These are phyloP conservation scores for Aspergillus clavatus DNA, from an alignment of 2,329 filamentous ascomycete species.

Conservation along the genomic window DNA sequence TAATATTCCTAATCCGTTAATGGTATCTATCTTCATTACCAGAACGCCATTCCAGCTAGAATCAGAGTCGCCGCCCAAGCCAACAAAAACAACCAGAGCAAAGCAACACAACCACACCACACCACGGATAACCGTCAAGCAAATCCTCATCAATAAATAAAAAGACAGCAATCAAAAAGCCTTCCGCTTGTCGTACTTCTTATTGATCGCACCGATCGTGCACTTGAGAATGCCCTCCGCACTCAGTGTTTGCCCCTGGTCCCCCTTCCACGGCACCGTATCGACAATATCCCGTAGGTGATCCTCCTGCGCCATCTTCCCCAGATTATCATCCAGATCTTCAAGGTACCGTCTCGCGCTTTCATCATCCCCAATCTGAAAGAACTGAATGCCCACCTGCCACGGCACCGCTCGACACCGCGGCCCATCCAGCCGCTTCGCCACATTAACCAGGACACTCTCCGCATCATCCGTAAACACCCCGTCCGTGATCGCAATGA, in stretches of 20 bases:
- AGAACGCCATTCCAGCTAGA: background rate
- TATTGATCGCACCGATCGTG: slow-evolving; percentile 72
- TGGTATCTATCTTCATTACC: background rate
- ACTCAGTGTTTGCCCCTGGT: slow-evolving; percentile 51
- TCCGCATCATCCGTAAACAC: slow-evolving; percentile 74
- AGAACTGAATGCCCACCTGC: slow-evolving; percentile 92
- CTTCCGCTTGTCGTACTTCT: slow-evolving; percentile 53
- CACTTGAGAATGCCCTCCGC: slow-evolving; percentile 73
- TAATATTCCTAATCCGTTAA: background rate
- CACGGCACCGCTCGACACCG: slow-evolving; percentile 59
- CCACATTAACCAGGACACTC: slow-evolving; percentile 60
- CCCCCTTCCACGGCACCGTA: slow-evolving; percentile 67
- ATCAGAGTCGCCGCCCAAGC: background rate
- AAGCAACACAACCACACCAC: slow-evolving; percentile 4
- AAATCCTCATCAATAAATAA: slow-evolving; percentile 6
- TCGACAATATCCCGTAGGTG: slow-evolving; percentile 81
- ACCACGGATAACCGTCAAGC: too few species aligned
- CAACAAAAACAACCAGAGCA: background rate
- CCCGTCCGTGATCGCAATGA: slow-evolving; percentile 92
- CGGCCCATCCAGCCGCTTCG: slow-evolving; percentile 55
- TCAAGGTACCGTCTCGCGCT: slow-evolving; percentile 61
- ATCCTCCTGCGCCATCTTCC: slow-evolving; percentile 43
- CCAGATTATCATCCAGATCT: slow-evolving; percentile 70
- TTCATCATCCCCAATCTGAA: slow-evolving; percentile 77
- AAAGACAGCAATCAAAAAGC: slow-evolving; percentile 9